Percentiles rank a stretch among this genome's conserved stretches.
phyloP scores from a whole-genome alignment of 129 eudicot genomes.

The Chrysanthemum makinoi region DNA sequence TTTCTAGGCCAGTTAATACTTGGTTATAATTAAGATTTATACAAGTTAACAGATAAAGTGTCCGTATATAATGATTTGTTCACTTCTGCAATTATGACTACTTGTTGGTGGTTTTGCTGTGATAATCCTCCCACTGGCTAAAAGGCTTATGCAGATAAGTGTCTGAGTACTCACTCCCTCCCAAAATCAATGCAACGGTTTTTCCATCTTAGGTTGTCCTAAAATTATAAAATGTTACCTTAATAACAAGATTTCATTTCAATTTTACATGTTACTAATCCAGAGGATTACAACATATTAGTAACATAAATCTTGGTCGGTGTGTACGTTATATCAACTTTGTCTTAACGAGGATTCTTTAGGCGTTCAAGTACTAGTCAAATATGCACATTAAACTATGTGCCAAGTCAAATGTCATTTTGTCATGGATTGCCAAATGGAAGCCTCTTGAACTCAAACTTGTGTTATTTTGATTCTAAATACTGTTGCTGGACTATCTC shows the following conservation, averaged over 20 bases:
- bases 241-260: background rate
- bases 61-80: too few relatives aligned
- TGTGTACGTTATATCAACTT: background rate
- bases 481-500: background rate
- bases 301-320: background rate
- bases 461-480: background rate
- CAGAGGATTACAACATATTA: background rate
- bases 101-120: too few relatives aligned
- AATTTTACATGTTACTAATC: background rate
- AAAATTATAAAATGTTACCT: too few relatives aligned
- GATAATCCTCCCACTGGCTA: too few relatives aligned
- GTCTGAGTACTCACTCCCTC: too few relatives aligned
- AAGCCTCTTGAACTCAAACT: slow-evolving; percentile 6
- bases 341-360: background rate
- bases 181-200: background rate
- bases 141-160: too few relatives aligned
- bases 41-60: too few relatives aligned
- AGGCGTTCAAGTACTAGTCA: background rate
- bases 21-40: too few relatives aligned
- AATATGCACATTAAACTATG: background rate
- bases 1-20: too few relatives aligned
- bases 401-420: background rate
- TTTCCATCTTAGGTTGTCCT: background rate
- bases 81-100: too few relatives aligned
- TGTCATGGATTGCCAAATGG: slow-evolving; percentile 10